Evolutionary conservation across 2,329 filamentous ascomycete genomes (phyloP), one percentile per base, ranked within the genome.

Genomic region (Fusarium duplospermum): DNA sequence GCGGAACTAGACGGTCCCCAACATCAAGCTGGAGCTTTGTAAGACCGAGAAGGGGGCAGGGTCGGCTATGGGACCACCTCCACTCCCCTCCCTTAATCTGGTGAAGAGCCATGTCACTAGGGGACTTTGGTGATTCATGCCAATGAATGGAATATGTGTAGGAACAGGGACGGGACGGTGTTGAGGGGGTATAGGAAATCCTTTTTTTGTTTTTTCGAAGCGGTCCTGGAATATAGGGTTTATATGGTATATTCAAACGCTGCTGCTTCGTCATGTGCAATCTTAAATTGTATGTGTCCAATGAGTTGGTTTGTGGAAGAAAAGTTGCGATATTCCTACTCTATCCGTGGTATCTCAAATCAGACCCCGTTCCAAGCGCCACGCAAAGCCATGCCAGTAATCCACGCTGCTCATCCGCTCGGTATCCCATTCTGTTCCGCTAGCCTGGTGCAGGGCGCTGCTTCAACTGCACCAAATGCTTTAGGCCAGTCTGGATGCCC

Each of bases 391-490:
- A 66, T 72, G 59, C 62, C 54, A 65, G 47, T 59, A 36, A 70
- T 56, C 54, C 50, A 68, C 57, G 52, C 45, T 74, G 22, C 9
- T 42, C 33, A n/a, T 45, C 11, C 60, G 11, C 22, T 13, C 20
- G 5, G 58, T 33, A 58, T 47, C 18, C 14, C 24, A 18, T 20
- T 31, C 22, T 38, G 16, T 57, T 38, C 27, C 40, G n/a, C 74
- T 70, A 81, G n/a, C 78, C 80, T 33, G 75, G 74, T 2, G 80
- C 81, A 16, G 82, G 82, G 18, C 75, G 75, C 62, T 83, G 83
- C 73, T 84, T 85, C n/a, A 81, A 72, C 66, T 84, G 84, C 66
- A 87, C 75, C 69, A 84, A 38, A 42, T 86, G 83, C 74, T 85
- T 84, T 20, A 88, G 74, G n/a, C 80, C 77, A 54, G 87, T 82